Conservation (phyloP, 192 early-diverging fungal species). For the Chytriomyces hyalinus region DNA sequence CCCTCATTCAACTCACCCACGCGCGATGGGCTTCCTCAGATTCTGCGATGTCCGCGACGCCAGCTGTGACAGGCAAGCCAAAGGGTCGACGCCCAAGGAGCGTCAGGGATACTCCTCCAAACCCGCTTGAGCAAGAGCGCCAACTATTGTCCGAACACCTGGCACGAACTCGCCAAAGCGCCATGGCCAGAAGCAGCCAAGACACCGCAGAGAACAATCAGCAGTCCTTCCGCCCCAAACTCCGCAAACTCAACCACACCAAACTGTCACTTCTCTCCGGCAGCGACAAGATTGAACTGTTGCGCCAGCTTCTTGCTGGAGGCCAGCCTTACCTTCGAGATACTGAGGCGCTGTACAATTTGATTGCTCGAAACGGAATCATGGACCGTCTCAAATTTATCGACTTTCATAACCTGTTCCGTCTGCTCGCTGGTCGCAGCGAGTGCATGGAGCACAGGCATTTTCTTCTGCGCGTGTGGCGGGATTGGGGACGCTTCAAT, state of each 20-base stretch:
- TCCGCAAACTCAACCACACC: constrained; percentile 6
- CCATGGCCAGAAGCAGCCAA: not conserved
- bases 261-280: constrained; percentile 5
- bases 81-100: constrained; percentile 6
- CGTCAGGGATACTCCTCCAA: constrained; percentile 7
- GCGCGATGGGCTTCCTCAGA: not conserved
- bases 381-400: not conserved
- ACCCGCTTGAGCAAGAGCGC: constrained; percentile 1
- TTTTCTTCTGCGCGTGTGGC: constrained; percentile 1
- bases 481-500: constrained; percentile 8
- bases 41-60: not conserved
- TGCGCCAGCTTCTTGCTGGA: constrained; percentile 10
- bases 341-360: not conserved
- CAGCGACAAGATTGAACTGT: constrained; percentile 6
- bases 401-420: constrained; percentile 19
- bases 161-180: not conserved
- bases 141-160: constrained; percentile 1
- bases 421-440: not conserved
- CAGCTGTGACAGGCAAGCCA: not conserved
- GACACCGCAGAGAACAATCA: not conserved
- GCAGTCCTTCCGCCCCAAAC: not conserved
- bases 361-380: not conserved
- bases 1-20: too few relatives aligned
- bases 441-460: not conserved
- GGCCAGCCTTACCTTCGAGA: not conserved